Conservation (phyloP, 2,329 filamentous ascomycete genomes). For the Paecilomyces sp. region DNA sequence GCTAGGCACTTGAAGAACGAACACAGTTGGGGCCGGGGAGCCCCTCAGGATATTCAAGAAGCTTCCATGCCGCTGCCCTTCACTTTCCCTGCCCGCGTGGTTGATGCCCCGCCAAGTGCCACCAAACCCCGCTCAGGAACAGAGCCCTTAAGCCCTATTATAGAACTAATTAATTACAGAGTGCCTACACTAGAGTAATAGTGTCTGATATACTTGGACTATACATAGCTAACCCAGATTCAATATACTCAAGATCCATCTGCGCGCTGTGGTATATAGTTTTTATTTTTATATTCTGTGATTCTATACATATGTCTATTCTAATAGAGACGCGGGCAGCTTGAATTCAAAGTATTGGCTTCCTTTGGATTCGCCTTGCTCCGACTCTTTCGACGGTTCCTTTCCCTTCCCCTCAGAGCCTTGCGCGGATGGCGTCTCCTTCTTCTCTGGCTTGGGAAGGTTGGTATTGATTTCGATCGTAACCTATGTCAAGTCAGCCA, state of each 20-base stretch:
- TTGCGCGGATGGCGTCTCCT: neutral
- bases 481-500: conserved; percentile 19
- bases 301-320: conserved; percentile 8
- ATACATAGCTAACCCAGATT: no score
- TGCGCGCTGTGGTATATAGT: neutral
- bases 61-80: conserved; percentile 1
- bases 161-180: no score
- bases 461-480: conserved; percentile 43
- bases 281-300: neutral
- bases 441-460: conserved; percentile 31
- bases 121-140: neutral
- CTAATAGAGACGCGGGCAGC: conserved; percentile 16
- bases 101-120: neutral
- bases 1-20: neutral
- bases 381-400: conserved; percentile 3
- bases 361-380: conserved; percentile 4
- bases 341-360: conserved; percentile 11
- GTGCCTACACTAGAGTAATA: neutral
- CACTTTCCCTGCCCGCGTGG: neutral
- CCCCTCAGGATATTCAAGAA: conserved; percentile 3
- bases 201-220: neutral
- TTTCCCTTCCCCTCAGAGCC: conserved; percentile 3
- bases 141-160: neutral
- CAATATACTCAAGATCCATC: no score
- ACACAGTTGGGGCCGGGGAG: neutral